These are phyloP conservation scores for Panicum miliaceum DNA, from an alignment of 176 grass and related monocot genomes.

Conservation along the genomic window DNA sequence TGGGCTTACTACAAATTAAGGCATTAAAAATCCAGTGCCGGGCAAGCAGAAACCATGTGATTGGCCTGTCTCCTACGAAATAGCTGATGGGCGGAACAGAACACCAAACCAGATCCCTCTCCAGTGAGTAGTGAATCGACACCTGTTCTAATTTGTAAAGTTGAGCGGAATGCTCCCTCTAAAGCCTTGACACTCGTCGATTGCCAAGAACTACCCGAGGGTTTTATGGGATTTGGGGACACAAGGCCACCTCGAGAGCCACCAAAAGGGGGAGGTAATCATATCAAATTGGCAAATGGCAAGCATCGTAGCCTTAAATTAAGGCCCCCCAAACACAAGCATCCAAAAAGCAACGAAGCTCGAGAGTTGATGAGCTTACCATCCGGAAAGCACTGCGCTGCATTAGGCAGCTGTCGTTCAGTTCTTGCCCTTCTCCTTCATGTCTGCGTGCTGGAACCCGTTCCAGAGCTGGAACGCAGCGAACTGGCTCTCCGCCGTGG, in stretches of 20 bases:
- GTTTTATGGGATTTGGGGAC: constrained; percentile 60
- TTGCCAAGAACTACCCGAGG: constrained; percentile 49
- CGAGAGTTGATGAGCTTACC: constrained; percentile 42
- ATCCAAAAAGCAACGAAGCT: constrained; percentile 54
- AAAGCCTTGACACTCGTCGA: constrained; percentile 66
- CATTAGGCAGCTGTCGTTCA: constrained; percentile 46
- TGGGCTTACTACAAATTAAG: constrained; percentile 60
- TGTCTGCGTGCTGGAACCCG: constrained; percentile 61
- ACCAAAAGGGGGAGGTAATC: constrained; percentile 52
- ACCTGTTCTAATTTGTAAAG: constrained; percentile 62
- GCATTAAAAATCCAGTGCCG: constrained; percentile 72
- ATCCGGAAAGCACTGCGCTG: constrained; percentile 18
- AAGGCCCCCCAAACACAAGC: constrained; percentile 41
- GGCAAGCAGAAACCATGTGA: constrained; percentile 62
- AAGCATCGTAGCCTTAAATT: constrained; percentile 40
- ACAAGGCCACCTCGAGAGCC: constrained; percentile 59
- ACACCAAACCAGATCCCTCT: constrained; percentile 51
- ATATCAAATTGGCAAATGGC: constrained; percentile 58
- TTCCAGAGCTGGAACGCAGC: constrained; percentile 78
- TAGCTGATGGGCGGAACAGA: constrained; percentile 48
- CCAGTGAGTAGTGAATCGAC: constrained; percentile 53
- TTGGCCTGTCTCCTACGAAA: constrained; percentile 66
- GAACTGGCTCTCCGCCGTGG: constrained; percentile 49
- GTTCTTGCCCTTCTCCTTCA: constrained; percentile 90
- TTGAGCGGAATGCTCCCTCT: constrained; percentile 38